Evolutionary conservation across 2,329 filamentous ascomycete genomes (phyloP), one percentile per base, ranked within the genome.

Genomic region (Pezicula rhizophila): DNA sequence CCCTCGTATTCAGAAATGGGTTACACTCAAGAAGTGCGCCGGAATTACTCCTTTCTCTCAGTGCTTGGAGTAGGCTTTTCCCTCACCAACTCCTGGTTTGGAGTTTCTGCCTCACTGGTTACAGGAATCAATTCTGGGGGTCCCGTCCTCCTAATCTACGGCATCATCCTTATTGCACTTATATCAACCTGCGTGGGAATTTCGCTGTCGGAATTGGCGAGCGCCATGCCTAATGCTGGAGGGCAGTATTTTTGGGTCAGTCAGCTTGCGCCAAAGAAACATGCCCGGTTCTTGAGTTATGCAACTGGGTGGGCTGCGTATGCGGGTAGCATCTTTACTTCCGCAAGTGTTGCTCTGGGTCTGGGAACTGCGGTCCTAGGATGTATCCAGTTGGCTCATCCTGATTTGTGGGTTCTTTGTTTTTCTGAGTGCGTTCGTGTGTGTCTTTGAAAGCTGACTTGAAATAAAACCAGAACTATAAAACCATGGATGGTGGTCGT

Each of bases 241-340:
- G 70, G 70, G 3, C 70, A 72, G 62, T 72, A 71, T 42, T 70
- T 69, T 48, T 72, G 70, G 70, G 69, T 69, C 12, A 65, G 63
- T 20, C 68, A 66, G 7, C 61, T 72, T 43, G 68, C 69, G 5
- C 69, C 69, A 1, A 64, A 61, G 38, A 57, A 56, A 26, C 69
- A 64, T 45, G 67, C 63, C n/a, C 64, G 61, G 33, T 57, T 67
- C 34, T 49, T 69, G 46, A 67, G 65, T 34, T 72, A 70, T 51
- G 52, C 64, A 6, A 70, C 69, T 1, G 70, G 70, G 10, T 77
- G 71, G 68, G 69, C 78, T 50, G 73, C 73, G 2, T 79, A 74
- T 68, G 72, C 74, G n/a, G 76, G 75, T 14, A 68, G 70, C 18
- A 70, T 79, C 47, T 79, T 78, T 52, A 77, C 75, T 7, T 73